Evolutionary conservation across 1,284 basidiomycete genomes (phyloP).

Genomic region (Ceratobasidium sp.): DNA sequence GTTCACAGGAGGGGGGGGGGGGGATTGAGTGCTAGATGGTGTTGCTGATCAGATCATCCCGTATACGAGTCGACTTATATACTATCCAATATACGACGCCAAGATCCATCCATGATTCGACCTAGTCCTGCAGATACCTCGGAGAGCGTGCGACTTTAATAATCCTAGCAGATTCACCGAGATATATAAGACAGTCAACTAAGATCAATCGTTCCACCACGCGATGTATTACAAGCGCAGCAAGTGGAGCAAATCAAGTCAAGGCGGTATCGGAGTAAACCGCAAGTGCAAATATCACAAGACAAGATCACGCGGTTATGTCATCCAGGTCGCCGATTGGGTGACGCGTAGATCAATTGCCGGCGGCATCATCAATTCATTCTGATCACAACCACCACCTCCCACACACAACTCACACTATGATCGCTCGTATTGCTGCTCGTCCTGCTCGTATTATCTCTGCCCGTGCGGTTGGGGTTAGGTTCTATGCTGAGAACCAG

Average conservation of each 20-base stretch:
- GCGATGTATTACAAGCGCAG: no score
- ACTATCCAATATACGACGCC: no score
- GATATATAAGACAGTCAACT: no score
- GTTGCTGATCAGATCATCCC: neutral
- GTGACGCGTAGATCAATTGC: slow-evolving; percentile 26
- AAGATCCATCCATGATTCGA: no score
- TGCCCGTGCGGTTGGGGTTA: slow-evolving; percentile 5
- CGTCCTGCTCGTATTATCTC: slow-evolving; percentile 7
- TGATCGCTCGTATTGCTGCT: slow-evolving; percentile 35
- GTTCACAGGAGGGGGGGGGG: neutral
- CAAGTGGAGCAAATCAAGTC: no score
- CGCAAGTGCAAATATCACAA: no score
- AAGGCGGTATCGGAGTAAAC: no score
- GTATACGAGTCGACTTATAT: no score
- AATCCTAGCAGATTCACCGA: no score
- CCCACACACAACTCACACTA: slow-evolving; percentile 27
- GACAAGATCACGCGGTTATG: slow-evolving; percentile 3
- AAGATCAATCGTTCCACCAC: no score
- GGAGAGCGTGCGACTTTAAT: no score
- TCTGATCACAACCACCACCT: slow-evolving; percentile 29
- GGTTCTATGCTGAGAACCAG: slow-evolving; percentile 39
- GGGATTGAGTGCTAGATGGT: neutral
- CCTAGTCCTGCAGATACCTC: no score
- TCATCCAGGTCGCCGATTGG: slow-evolving; percentile 6
- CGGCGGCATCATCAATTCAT: slow-evolving; percentile 32